phyloP scores from a whole-genome alignment of 768 basidiomycete genomes.

The Rhizopogon salebrosus region DNA sequence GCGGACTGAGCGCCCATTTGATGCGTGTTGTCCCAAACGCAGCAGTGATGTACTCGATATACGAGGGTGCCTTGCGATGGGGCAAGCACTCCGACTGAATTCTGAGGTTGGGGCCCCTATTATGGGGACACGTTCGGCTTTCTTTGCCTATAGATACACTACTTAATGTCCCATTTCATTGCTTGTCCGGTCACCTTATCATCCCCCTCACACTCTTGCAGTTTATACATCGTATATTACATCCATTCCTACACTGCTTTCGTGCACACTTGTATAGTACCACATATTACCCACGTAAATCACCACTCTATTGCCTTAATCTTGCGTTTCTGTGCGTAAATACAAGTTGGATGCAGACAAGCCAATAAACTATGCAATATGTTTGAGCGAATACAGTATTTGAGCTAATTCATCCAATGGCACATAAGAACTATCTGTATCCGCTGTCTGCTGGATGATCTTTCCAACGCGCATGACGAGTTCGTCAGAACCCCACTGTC shows the following conservation, averaged over 20 bases:
- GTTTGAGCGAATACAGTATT: neutral
- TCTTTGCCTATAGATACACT: slow-evolving; percentile 5
- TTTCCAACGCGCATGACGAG: slow-evolving; percentile 52
- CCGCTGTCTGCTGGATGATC: slow-evolving; percentile 29
- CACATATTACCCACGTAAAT: slow-evolving; percentile 17
- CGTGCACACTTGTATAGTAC: neutral
- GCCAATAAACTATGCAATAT: neutral
- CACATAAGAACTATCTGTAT: neutral
- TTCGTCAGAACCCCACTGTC: slow-evolving; percentile 81
- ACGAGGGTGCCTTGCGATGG: slow-evolving; percentile 79
- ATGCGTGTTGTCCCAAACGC: slow-evolving; percentile 98
- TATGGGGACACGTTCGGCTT: neutral
- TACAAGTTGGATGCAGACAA: neutral
- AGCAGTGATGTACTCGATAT: slow-evolving; percentile 94
- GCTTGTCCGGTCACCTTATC: neutral
- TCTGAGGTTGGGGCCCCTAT: neutral
- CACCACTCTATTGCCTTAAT: slow-evolving; percentile 17
- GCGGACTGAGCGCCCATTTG: slow-evolving; percentile 90
- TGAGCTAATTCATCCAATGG: neutral
- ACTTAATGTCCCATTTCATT: slow-evolving; percentile 8
- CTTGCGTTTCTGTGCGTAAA: neutral
- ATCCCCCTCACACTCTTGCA: slow-evolving; percentile 9
- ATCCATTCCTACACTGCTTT: slow-evolving; percentile 16
- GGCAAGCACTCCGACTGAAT: slow-evolving; percentile 10
- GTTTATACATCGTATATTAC: slow-evolving; percentile 10